These are phyloP conservation scores for Cutaneotrichosporon daszewskae DNA, from an alignment of 1,284 basidiomycete species.

Conservation along the genomic window DNA sequence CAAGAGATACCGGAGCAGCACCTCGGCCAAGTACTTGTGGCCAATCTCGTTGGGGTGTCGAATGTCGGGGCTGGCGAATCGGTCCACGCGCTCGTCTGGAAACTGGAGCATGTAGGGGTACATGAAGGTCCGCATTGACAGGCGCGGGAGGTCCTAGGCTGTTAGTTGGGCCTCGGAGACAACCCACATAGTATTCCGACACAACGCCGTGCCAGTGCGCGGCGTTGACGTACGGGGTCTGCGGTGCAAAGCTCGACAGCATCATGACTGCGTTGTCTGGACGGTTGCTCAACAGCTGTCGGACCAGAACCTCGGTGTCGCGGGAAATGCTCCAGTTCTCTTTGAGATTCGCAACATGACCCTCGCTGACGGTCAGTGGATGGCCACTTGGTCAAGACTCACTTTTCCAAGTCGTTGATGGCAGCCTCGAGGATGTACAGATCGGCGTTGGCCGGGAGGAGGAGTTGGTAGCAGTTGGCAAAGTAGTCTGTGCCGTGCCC, in stretches of 20 bases:
- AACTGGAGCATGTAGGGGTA: slow-evolving; percentile 8
- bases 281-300: neutral
- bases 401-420: slow-evolving; percentile 6
- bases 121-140: slow-evolving; percentile 3
- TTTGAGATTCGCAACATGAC: too few relatives aligned
- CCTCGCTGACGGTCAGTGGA: too few relatives aligned
- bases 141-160: slow-evolving; percentile 10
- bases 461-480: slow-evolving; percentile 4
- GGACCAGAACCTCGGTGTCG: slow-evolving; percentile 6
- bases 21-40: slow-evolving; percentile 6
- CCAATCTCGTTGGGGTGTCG: slow-evolving; percentile 6
- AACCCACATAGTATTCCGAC: slow-evolving; percentile 1
- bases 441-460: slow-evolving; percentile 1
- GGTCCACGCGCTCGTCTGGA: neutral
- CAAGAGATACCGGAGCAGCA: slow-evolving; percentile 2
- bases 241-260: neutral
- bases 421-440: slow-evolving; percentile 10
- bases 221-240: neutral
- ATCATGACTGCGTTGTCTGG: slow-evolving; percentile 1
- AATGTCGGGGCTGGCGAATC: neutral
- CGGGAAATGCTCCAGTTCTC: too few relatives aligned
- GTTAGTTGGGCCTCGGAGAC: too few relatives aligned
- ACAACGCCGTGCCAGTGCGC: slow-evolving; percentile 2
- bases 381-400: neutral
- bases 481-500: slow-evolving; percentile 7